phyloP scores from a whole-genome alignment of 352 stramenopile genomes.

The Phytopythium boreale region DNA sequence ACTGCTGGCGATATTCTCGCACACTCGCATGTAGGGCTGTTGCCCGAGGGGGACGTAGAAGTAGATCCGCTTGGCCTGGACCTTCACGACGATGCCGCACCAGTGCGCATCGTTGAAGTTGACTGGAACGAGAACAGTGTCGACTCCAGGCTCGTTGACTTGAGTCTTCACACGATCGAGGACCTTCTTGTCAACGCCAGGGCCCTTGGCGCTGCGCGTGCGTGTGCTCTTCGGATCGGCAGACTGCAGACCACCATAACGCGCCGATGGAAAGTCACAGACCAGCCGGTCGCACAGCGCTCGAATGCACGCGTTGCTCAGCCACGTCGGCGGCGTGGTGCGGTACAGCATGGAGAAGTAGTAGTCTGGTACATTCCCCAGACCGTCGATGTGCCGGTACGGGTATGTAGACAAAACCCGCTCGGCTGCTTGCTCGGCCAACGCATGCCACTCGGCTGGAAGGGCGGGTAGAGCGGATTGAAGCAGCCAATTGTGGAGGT shows the following conservation, averaged over 20 bases:
- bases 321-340: background rate
- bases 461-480: background rate
- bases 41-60: constrained; percentile 11
- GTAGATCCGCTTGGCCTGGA: constrained; percentile 1
- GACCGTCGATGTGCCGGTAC: background rate
- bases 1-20: background rate
- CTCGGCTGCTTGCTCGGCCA: background rate
- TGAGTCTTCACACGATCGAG: too few relatives aligned
- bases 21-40: background rate
- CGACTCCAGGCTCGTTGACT: background rate
- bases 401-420: background rate
- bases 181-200: too few relatives aligned
- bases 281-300: background rate
- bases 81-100: constrained; percentile 10
- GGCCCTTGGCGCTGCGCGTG: too few relatives aligned
- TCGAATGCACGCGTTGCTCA: background rate
- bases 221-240: background rate
- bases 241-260: background rate
- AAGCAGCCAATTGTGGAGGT: constrained; percentile 9
- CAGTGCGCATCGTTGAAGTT: constrained; percentile 13
- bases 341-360: background rate
- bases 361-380: background rate
- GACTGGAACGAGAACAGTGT: background rate
- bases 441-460: background rate
- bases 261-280: background rate